phyloP scores from a whole-genome alignment of 331 rosid genomes.

The Malus hybrid region DNA sequence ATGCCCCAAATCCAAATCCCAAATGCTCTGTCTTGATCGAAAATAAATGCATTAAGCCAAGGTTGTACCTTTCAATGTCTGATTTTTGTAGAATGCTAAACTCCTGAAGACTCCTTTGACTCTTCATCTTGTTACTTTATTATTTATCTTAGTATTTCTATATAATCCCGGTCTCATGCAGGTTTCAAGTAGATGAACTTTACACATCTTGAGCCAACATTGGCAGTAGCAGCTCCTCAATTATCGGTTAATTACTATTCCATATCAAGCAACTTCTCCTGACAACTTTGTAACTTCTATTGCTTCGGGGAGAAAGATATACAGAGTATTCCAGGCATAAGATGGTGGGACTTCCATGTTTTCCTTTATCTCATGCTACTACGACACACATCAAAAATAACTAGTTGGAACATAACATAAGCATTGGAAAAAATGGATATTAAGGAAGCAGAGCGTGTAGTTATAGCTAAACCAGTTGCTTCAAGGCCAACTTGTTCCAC shows the following conservation, averaged over 20 bases:
- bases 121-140: neutral
- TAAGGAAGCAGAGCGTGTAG: constrained; percentile 63
- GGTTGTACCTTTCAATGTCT: neutral
- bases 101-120: neutral
- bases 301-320: neutral
- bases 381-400: neutral
- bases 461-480: constrained; percentile 85
- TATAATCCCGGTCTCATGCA: neutral
- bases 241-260: neutral
- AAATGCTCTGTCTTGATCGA: neutral
- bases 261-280: no score
- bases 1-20: neutral
- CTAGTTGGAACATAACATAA: neutral
- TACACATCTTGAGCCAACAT: neutral
- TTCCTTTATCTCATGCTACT: constrained; percentile 8
- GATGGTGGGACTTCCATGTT: constrained; percentile 1
- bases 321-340: neutral
- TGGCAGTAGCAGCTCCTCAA: neutral
- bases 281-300: neutral
- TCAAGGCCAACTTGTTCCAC: constrained; percentile 77
- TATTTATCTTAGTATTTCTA: neutral
- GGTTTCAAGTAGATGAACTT: neutral
- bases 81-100: neutral
- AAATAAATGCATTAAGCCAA: constrained; percentile 1
- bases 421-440: constrained; percentile 57